Evolutionary conservation across 306 rosid genomes (phyloP).

Genomic region (Vigna nakashimae): DNA sequence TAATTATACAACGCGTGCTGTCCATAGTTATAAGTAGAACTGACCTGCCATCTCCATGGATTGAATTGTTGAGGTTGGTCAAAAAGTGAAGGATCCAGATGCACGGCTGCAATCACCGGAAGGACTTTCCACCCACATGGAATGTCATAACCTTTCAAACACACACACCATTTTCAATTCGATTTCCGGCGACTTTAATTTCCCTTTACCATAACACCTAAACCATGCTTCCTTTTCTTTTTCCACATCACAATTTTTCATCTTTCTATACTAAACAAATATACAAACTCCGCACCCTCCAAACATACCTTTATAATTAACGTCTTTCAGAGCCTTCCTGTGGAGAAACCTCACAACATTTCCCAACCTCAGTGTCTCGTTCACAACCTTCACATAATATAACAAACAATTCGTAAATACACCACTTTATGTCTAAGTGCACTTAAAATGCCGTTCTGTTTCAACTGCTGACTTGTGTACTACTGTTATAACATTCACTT

Average conservation of each 20-base stretch:
- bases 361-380: conserved; percentile 92
- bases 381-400: conserved; percentile 69
- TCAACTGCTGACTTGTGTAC: neutral
- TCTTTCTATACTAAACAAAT: neutral
- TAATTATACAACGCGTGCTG: conserved; percentile 56
- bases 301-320: conserved; percentile 76
- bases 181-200: conserved; percentile 16
- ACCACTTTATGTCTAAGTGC: no score
- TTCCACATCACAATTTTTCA: neutral
- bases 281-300: neutral
- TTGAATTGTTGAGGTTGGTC: conserved; percentile 95
- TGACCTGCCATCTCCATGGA: conserved; percentile 99
- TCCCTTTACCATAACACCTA: conserved; percentile 23
- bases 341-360: conserved; percentile 97
- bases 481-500: conserved; percentile 41
- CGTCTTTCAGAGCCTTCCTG: conserved; percentile 89
- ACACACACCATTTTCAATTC: conserved; percentile 36
- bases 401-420: neutral
- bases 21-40: conserved; percentile 44
- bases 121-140: conserved; percentile 99
- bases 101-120: conserved; percentile 95
- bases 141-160: conserved; percentile 87
- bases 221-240: neutral
- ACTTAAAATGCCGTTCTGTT: neutral
- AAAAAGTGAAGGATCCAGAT: conserved; percentile 89